Conservation (phyloP, 306 rosid genomes). For the Pueraria montana region DNA sequence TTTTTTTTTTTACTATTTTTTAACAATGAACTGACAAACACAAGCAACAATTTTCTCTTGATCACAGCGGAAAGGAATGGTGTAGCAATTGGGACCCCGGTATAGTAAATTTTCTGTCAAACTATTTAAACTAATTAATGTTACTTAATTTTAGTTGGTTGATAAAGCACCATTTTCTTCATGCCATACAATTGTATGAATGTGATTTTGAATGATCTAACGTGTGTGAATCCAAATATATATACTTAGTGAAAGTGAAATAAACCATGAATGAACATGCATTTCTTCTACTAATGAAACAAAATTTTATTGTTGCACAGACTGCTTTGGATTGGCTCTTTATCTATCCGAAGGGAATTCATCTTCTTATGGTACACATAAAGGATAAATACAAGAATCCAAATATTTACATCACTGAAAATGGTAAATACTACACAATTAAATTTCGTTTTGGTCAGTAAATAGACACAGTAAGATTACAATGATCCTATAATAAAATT, state of each 20-base stretch:
- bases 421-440: constrained; percentile 50
- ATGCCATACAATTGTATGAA: background rate
- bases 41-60: background rate
- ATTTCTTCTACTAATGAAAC: background rate
- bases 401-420: constrained; percentile 65
- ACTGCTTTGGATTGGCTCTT: constrained; percentile 67
- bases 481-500: background rate
- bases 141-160: background rate
- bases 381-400: constrained; percentile 59
- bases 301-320: constrained; percentile 49
- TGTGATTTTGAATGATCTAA: too few relatives aligned
- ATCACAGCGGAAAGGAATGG: constrained; percentile 45
- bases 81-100: constrained; percentile 35
- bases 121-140: background rate
- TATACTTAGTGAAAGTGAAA: too few relatives aligned
- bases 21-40: constrained; percentile 26
- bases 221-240: too few relatives aligned
- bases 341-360: constrained; percentile 65
- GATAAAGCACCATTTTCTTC: background rate
- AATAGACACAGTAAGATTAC: background rate
- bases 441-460: background rate
- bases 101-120: background rate
- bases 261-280: too few relatives aligned
- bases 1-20: too few relatives aligned
- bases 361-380: constrained; percentile 43